Evolutionary conservation across 2,329 filamentous ascomycete species (phyloP).

Genomic region (Venturia nashicola): DNA sequence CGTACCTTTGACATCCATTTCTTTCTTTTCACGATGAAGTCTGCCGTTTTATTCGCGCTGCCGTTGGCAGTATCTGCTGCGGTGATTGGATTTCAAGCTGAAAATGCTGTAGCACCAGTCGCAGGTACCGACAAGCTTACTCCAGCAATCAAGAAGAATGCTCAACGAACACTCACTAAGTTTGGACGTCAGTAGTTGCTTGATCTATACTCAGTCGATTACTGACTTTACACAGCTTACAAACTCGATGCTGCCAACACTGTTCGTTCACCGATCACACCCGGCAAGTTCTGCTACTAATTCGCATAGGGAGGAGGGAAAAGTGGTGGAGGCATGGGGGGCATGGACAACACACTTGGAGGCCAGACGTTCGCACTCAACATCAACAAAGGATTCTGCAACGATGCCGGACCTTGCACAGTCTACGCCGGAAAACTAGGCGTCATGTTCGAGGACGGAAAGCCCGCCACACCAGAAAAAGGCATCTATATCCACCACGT

Average conservation of each 20-base stretch:
- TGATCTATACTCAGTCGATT: neutral
- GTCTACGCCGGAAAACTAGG: constrained; percentile 3
- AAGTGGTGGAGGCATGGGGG: constrained; percentile 3
- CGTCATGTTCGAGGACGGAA: constrained; percentile 7
- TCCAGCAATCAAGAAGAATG: neutral
- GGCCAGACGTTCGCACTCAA: constrained; percentile 3
- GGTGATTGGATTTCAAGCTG: neutral
- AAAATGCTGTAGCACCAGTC: neutral
- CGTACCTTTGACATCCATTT: neutral
- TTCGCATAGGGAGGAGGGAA: neutral
- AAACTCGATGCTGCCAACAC: neutral
- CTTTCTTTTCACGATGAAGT: neutral
- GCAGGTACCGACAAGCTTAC: constrained; percentile 5
- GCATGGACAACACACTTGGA: constrained; percentile 3
- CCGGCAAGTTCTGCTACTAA: neutral
- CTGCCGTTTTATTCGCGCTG: constrained; percentile 4
- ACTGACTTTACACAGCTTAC: neutral
- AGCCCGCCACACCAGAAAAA: neutral
- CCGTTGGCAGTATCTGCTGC: constrained; percentile 5
- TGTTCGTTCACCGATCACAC: neutral
- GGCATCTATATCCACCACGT: constrained; percentile 9
- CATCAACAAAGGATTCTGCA: constrained; percentile 9
- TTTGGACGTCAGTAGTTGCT: constrained; percentile 4
- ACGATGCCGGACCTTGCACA: constrained; percentile 6
- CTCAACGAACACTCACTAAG: constrained; percentile 6